These are phyloP conservation scores for Pseudocercospora cruenta DNA, from an alignment of 2,329 filamentous ascomycete genomes.

Conservation along the genomic window DNA sequence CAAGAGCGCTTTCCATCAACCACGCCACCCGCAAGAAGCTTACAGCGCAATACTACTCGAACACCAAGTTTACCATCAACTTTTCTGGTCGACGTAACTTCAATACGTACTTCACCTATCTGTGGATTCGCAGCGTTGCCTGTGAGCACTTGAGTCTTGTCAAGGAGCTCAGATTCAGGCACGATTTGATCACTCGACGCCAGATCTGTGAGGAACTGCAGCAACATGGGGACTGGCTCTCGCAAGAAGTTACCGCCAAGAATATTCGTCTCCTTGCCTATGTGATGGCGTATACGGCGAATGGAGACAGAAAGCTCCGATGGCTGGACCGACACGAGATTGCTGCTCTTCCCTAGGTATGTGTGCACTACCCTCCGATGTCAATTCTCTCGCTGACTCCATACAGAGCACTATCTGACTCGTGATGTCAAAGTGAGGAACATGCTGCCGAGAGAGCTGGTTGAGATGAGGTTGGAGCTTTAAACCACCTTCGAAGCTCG, in stretches of 20 bases:
- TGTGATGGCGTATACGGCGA: not conserved
- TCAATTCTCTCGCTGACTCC: not conserved
- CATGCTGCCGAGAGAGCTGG: too few relatives aligned
- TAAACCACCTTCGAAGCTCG: not conserved
- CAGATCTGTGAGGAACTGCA: not conserved
- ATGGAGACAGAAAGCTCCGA: not conserved
- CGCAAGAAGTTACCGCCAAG: not conserved
- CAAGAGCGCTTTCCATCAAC: not conserved
- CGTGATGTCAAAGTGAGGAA: too few relatives aligned
- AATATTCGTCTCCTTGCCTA: not conserved
- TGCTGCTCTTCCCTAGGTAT: not conserved
- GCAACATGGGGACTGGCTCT: not conserved
- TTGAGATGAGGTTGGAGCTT: too few relatives aligned
- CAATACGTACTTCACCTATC: not conserved
- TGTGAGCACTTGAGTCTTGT: not conserved
- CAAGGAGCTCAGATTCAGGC: not conserved
- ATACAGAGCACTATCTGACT: too few relatives aligned
- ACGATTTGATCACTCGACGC: not conserved
- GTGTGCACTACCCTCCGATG: not conserved
- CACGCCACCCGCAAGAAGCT: not conserved
- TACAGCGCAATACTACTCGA: not conserved
- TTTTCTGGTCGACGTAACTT: not conserved
- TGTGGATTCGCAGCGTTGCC: not conserved
- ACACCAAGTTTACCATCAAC: not conserved
- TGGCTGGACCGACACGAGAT: not conserved